A percentile compares a stretch with the other conserved stretches of the same genome.
Conservation (phyloP, 2,329 filamentous ascomycete species). For the Venturia oleaginea region DNA sequence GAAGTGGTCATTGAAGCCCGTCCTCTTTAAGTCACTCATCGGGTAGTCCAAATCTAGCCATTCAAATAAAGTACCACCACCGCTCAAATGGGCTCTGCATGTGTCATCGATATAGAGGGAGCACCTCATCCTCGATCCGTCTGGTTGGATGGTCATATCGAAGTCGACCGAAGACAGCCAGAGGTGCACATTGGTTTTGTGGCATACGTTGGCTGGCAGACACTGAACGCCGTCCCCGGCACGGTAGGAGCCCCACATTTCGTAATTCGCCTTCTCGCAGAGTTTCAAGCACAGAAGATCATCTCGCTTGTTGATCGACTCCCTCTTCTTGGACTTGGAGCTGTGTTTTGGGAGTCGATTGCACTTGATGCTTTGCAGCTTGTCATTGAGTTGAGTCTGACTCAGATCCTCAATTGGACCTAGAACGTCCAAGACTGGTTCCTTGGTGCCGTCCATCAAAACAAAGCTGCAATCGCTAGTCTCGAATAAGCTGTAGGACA, state of each 20-base stretch:
- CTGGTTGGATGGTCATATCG: background rate
- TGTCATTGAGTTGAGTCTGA: background rate
- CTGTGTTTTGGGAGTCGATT: background rate
- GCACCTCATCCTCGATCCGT: background rate
- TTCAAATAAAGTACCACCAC: background rate
- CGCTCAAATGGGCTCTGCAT: background rate
- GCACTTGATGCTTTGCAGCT: background rate
- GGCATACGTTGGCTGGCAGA: background rate
- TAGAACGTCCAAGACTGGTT: background rate
- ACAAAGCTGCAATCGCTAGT: background rate
- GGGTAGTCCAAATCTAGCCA: background rate
- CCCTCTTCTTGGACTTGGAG: background rate
- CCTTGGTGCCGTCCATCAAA: background rate
- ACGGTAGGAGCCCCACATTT: background rate
- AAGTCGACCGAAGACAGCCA: background rate
- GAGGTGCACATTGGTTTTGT: background rate
- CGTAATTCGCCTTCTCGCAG: background rate
- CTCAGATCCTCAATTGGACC: background rate
- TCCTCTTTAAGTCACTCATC: background rate
- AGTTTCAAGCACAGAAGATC: background rate
- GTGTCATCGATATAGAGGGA: background rate
- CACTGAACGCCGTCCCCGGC: background rate
- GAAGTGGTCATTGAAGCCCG: background rate
- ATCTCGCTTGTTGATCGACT: background rate
- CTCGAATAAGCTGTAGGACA: background rate